These are phyloP conservation scores for Poterioochromonas sp. DNA, from an alignment of 352 stramenopile genomes.

Conservation along the genomic window DNA sequence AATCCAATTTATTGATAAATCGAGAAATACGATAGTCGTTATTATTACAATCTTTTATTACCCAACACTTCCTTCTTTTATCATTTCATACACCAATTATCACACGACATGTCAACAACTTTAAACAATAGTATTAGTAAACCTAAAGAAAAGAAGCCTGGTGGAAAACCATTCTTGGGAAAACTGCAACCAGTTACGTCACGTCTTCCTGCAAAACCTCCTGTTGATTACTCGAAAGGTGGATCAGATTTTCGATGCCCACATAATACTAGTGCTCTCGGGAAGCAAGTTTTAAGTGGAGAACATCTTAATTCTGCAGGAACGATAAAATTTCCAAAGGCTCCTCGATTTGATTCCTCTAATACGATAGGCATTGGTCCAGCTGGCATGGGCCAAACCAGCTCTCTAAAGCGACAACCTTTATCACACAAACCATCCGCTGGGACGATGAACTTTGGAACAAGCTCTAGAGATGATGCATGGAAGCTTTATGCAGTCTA, in stretches of 20 bases:
- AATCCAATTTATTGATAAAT: too few species aligned
- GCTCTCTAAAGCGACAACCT: background rate
- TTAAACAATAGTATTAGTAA: background rate
- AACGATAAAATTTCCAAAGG: background rate
- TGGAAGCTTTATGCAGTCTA: constrained; percentile 22
- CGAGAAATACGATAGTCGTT: too few species aligned
- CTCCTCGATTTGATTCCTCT: background rate
- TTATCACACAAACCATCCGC: background rate
- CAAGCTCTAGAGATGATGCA: constrained; percentile 5
- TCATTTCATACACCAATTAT: too few species aligned
- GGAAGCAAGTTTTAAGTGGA: background rate
- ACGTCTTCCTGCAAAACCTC: background rate
- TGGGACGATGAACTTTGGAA: background rate
- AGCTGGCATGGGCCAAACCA: background rate
- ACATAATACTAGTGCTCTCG: background rate
- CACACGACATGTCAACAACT: background rate
- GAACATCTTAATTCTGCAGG: background rate
- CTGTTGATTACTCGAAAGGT: constrained; percentile 7
- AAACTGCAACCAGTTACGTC: background rate
- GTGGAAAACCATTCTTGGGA: background rate
- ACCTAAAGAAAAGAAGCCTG: background rate
- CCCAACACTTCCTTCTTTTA: too few species aligned
- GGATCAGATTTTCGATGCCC: constrained; percentile 15
- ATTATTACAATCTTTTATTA: too few species aligned
- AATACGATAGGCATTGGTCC: background rate